These are phyloP conservation scores for Hyaloscypha bicolor DNA, from an alignment of 495 filamentous ascomycete genomes.

Conservation along the genomic window DNA sequence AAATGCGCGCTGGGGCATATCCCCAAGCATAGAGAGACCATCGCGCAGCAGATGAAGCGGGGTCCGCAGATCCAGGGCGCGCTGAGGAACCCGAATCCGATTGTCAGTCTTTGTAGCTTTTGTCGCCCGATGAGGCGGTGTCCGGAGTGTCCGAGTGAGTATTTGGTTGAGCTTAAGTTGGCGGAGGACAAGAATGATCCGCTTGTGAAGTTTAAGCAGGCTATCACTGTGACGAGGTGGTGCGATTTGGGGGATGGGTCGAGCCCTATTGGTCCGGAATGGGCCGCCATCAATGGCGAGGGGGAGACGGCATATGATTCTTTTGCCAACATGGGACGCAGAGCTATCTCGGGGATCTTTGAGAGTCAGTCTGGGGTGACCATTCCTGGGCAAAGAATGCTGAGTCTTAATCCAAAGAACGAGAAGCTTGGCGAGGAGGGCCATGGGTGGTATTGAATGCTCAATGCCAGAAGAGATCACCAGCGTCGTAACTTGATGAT, in stretches of 20 bases:
- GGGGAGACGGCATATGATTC: conserved; percentile 47
- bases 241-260: conserved; percentile 58
- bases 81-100: conserved; percentile 42
- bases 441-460: conserved; percentile 31
- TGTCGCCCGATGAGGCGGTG: conserved; percentile 60
- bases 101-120: conserved; percentile 51
- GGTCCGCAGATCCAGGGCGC: conserved; percentile 14
- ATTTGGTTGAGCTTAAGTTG: conserved; percentile 58
- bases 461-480: background rate
- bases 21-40: conserved; percentile 45
- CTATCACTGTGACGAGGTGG: conserved; percentile 62
- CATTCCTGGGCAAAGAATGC: conserved; percentile 56
- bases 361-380: conserved; percentile 54
- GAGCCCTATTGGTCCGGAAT: conserved; percentile 44
- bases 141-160: conserved; percentile 62
- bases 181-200: conserved; percentile 47
- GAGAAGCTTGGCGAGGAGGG: conserved; percentile 44
- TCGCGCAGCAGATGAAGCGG: conserved; percentile 35
- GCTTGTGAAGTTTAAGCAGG: conserved; percentile 51
- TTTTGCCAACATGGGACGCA: conserved; percentile 50
- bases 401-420: conserved; percentile 51
- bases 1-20: conserved; percentile 63
- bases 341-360: conserved; percentile 59
- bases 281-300: conserved; percentile 51
- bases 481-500: background rate